A percentile compares a stretch with the other conserved stretches of the same genome.
Evolutionary conservation across 1,284 basidiomycete species (phyloP).

Genomic region (Amylostereum areolatum): DNA sequence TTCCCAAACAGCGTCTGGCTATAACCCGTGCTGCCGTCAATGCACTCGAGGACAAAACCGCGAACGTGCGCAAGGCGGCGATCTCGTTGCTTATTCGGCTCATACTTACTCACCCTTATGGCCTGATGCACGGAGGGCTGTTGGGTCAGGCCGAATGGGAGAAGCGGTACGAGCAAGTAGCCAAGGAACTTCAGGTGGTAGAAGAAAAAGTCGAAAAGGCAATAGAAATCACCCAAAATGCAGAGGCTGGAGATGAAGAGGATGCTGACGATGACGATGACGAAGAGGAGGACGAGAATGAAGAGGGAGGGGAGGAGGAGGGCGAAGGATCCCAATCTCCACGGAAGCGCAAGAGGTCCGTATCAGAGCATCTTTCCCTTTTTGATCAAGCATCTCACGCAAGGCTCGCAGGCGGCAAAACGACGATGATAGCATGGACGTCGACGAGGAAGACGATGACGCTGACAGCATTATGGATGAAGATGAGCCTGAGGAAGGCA

Average conservation of each 20-base stretch:
- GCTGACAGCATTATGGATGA: slow-evolving; percentile 23
- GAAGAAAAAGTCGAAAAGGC: slow-evolving; percentile 51
- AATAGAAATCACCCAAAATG: slow-evolving; percentile 40
- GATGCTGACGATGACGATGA: slow-evolving; percentile 32
- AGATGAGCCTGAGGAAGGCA: slow-evolving; percentile 17
- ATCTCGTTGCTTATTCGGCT: slow-evolving; percentile 76
- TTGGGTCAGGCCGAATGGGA: slow-evolving; percentile 76
- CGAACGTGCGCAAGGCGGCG: slow-evolving; percentile 82
- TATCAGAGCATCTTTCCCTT: neutral
- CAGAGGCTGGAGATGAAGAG: slow-evolving; percentile 29
- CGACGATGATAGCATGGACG: slow-evolving; percentile 47
- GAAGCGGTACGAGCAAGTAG: slow-evolving; percentile 61
- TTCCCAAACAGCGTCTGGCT: slow-evolving; percentile 80
- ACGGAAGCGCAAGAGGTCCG: slow-evolving; percentile 17
- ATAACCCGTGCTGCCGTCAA: slow-evolving; percentile 75
- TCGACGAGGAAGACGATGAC: slow-evolving; percentile 33
- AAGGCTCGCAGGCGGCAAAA: neutral
- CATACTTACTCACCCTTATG: slow-evolving; percentile 88
- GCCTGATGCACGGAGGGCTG: slow-evolving; percentile 78
- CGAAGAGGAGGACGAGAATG: slow-evolving; percentile 24
- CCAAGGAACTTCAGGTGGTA: slow-evolving; percentile 55
- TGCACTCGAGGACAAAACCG: slow-evolving; percentile 88
- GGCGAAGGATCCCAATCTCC: slow-evolving; percentile 4
- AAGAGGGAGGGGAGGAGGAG: slow-evolving; percentile 28
- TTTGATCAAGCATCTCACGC: neutral